Evolutionary conservation across 345 rosid genomes (phyloP).

Genomic region (Aurinia saxatilis): DNA sequence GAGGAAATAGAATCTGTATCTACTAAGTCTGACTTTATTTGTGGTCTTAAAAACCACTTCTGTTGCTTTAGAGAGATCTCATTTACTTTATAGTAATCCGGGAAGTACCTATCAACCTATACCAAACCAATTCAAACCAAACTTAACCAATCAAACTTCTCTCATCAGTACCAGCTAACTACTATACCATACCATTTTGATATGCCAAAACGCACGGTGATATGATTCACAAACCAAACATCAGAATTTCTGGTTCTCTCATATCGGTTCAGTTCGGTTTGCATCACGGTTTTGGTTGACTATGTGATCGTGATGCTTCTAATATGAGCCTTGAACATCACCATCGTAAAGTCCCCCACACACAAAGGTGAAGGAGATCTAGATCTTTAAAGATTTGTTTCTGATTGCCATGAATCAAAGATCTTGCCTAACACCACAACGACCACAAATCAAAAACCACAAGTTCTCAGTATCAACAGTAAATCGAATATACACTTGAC

Average conservation of each 20-base stretch:
- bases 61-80: background rate
- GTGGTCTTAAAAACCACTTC: constrained; percentile 10
- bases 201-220: background rate
- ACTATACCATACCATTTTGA: background rate
- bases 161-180: background rate
- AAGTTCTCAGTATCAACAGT: constrained; percentile 1
- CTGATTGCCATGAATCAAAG: constrained; percentile 16
- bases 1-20: background rate
- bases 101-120: background rate
- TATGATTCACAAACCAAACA: background rate
- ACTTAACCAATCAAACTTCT: too few species aligned
- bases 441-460: constrained; percentile 1
- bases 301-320: constrained; percentile 3
- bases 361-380: constrained; percentile 15
- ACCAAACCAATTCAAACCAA: background rate
- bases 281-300: constrained; percentile 13
- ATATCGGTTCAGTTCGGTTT: background rate
- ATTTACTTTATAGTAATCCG: constrained; percentile 1
- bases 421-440: constrained; percentile 6
- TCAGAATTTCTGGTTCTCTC: background rate
- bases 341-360: constrained; percentile 21
- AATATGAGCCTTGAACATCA: constrained; percentile 21
- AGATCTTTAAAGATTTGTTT: constrained; percentile 21
- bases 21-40: constrained; percentile 4
- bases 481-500: constrained; percentile 4